Conservation (phyloP, 257 asterid genomes). For the Solanum acaule region DNA sequence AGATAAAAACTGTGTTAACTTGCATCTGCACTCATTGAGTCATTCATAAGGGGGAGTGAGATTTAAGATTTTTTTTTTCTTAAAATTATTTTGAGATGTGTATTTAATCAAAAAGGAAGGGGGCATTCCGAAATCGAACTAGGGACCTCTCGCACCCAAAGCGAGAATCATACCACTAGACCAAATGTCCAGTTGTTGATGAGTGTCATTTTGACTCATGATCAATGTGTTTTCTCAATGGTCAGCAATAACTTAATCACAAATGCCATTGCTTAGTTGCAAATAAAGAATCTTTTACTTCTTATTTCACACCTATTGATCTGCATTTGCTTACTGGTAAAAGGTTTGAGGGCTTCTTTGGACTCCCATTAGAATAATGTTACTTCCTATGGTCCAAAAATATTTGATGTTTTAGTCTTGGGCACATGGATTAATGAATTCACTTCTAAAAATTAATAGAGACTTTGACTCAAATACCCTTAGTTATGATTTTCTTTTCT, state of each 20-base stretch:
- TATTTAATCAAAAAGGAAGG: background rate
- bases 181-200: slow-evolving; percentile 39
- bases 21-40: background rate
- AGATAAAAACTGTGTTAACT: background rate
- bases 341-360: background rate
- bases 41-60: background rate
- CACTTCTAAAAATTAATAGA: background rate
- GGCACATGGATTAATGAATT: background rate
- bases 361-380: background rate
- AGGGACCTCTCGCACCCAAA: slow-evolving; percentile 76
- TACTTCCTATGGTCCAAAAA: background rate
- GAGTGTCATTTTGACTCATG: background rate
- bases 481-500: background rate
- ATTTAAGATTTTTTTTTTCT: no score
- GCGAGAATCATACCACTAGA: slow-evolving; percentile 85
- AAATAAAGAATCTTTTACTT: background rate
- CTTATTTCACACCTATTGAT: background rate
- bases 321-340: background rate
- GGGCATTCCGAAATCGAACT: slow-evolving; percentile 80
- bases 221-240: background rate
- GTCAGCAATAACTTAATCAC: background rate
- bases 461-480: background rate
- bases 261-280: background rate
- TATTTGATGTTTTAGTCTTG: background rate
- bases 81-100: background rate